A percentile compares a stretch with the other conserved stretches of the same genome.
phyloP scores from a whole-genome alignment of 1,139 yeast species.

The Magnusiomyces paraingens region DNA sequence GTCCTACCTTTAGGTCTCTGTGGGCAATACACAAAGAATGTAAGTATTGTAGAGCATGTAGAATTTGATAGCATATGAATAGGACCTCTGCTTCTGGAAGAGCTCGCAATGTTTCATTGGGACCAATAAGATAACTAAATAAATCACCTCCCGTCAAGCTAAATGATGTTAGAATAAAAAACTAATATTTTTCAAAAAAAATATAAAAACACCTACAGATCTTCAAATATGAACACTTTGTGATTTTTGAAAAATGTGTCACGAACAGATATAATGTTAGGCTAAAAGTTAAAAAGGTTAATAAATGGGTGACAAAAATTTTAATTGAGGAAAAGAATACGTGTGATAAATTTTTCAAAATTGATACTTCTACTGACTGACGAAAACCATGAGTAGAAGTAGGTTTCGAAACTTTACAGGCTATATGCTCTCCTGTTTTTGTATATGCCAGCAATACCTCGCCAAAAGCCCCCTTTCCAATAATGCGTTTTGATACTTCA shows the following conservation, averaged over 20 bases:
- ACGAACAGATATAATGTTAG: slow-evolving; percentile 23
- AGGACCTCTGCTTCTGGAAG: slow-evolving; percentile 50
- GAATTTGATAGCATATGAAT: slow-evolving; percentile 49
- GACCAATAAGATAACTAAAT: slow-evolving; percentile 50
- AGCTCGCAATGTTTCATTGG: slow-evolving; percentile 35
- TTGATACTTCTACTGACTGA: slow-evolving; percentile 22
- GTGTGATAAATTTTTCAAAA: slow-evolving; percentile 20
- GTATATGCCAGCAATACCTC: slow-evolving; percentile 34
- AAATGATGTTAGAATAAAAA: neutral
- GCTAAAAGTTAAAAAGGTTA: slow-evolving; percentile 16
- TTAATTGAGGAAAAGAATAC: slow-evolving; percentile 12
- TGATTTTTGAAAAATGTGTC: slow-evolving; percentile 16
- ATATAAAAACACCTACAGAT: slow-evolving; percentile 17
- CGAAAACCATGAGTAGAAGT: slow-evolving; percentile 14
- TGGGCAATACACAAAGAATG: slow-evolving; percentile 48
- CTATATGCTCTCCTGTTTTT: slow-evolving; percentile 21
- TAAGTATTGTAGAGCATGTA: slow-evolving; percentile 48
- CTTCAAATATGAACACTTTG: slow-evolving; percentile 19
- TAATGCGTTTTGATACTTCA: slow-evolving; percentile 38
- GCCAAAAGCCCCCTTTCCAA: slow-evolving; percentile 62
- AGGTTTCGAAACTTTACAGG: slow-evolving; percentile 25
- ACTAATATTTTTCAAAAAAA: neutral
- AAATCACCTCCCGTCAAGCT: slow-evolving; percentile 56
- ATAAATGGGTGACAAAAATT: neutral
- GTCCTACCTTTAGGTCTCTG: slow-evolving; percentile 42